These are phyloP conservation scores for Amanita polypyramis DNA, from an alignment of 768 basidiomycete species.

Conservation along the genomic window DNA sequence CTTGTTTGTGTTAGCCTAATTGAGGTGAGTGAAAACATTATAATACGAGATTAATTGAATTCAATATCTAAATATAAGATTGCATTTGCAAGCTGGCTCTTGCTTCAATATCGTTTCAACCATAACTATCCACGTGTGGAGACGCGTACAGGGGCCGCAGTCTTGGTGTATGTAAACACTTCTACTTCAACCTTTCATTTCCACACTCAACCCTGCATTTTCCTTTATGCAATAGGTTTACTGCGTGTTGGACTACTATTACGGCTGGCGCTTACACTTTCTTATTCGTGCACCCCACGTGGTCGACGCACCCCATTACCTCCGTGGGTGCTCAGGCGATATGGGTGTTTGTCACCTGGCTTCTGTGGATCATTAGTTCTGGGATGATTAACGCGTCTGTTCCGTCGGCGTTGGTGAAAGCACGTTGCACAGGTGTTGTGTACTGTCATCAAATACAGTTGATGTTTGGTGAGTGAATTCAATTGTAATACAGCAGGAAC, in stretches of 20 bases:
- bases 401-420: conserved; percentile 30
- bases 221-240: conserved; percentile 29
- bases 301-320: conserved; percentile 40
- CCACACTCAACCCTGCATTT: neutral
- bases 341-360: conserved; percentile 50
- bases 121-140: conserved; percentile 38
- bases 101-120: conserved; percentile 44
- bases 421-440: conserved; percentile 31
- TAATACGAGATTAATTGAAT: neutral
- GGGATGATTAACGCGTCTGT: conserved; percentile 39
- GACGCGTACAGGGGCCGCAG: conserved; percentile 31
- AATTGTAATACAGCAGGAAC: neutral
- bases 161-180: conserved; percentile 47
- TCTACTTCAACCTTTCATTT: conserved; percentile 7
- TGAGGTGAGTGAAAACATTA: conserved; percentile 22
- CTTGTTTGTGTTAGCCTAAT: conserved; percentile 37
- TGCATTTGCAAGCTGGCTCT: conserved; percentile 47
- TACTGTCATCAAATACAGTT: conserved; percentile 50
- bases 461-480: conserved; percentile 33
- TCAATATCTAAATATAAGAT: conserved; percentile 18
- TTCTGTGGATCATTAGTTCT: conserved; percentile 50
- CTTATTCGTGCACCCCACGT: conserved; percentile 49
- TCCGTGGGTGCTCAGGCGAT: conserved; percentile 51
- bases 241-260: conserved; percentile 48
- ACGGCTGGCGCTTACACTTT: conserved; percentile 43